A percentile compares a stretch with the other conserved stretches of the same genome.
These are phyloP conservation scores for Quercus aquifolioides DNA, from an alignment of 306 rosid genomes.

Conservation along the genomic window DNA sequence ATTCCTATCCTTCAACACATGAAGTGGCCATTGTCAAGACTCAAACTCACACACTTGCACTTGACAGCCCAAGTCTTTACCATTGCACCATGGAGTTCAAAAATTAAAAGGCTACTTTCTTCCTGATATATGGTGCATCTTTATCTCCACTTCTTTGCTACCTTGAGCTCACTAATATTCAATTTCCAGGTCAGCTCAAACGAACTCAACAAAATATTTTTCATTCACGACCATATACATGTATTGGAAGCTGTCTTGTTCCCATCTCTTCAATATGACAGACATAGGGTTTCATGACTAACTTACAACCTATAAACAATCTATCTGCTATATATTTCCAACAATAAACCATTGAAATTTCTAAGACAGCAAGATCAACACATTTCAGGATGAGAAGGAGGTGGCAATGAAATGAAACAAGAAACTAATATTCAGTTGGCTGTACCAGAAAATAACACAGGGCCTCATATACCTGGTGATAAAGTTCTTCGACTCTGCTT, in stretches of 20 bases:
- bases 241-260: background rate
- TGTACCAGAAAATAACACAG: background rate
- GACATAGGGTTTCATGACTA: background rate
- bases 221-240: background rate
- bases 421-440: background rate
- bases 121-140: background rate
- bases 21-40: background rate
- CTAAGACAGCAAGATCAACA: background rate
- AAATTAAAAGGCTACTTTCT: background rate
- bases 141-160: background rate
- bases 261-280: background rate
- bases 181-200: background rate
- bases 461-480: conserved; percentile 51
- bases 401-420: background rate
- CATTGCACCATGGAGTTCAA: background rate
- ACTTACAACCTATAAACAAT: background rate
- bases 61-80: background rate
- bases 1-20: background rate
- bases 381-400: background rate
- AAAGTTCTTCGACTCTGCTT: conserved; percentile 68
- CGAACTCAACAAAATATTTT: background rate
- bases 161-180: background rate
- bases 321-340: background rate
- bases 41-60: background rate
- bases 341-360: background rate